Percentiles rank a stretch among this genome's conserved stretches.
These are phyloP conservation scores for Aphanomyces stellatus DNA, from an alignment of 352 stramenopile genomes.

Conservation along the genomic window DNA sequence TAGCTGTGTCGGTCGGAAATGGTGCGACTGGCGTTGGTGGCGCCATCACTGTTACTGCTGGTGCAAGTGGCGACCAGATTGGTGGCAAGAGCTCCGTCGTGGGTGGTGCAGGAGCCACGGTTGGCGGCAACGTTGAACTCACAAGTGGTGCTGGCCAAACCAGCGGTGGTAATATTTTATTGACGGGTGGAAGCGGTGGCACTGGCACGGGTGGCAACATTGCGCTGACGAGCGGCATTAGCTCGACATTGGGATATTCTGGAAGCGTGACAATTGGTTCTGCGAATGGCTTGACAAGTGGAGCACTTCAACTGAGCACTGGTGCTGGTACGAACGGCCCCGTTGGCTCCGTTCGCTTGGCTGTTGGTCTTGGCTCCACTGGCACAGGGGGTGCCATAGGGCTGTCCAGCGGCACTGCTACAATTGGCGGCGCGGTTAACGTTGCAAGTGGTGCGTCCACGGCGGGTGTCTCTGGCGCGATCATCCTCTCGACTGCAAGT, in stretches of 20 bases:
- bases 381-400: slow-evolving; percentile 15
- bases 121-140: slow-evolving; percentile 24
- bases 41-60: neutral
- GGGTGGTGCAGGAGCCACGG: neutral
- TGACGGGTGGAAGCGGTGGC: slow-evolving; percentile 8
- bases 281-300: neutral
- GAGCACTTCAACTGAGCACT: neutral
- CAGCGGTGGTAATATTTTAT: slow-evolving; percentile 16
- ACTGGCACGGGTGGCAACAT: neutral
- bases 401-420: neutral
- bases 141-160: slow-evolving; percentile 22
- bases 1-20: slow-evolving; percentile 23
- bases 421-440: slow-evolving; percentile 21
- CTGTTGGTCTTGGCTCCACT: slow-evolving; percentile 13
- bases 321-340: neutral
- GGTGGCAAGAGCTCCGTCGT: neutral
- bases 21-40: neutral
- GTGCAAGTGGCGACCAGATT: neutral
- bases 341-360: slow-evolving; percentile 3
- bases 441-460: slow-evolving; percentile 33
- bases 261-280: neutral
- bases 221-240: neutral
- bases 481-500: slow-evolving; percentile 19
- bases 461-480: slow-evolving; percentile 19
- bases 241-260: neutral